Base-by-base conservation (phyloP, 2,329 filamentous ascomycete species). In the Gaeumannomyces tritici region DNA sequence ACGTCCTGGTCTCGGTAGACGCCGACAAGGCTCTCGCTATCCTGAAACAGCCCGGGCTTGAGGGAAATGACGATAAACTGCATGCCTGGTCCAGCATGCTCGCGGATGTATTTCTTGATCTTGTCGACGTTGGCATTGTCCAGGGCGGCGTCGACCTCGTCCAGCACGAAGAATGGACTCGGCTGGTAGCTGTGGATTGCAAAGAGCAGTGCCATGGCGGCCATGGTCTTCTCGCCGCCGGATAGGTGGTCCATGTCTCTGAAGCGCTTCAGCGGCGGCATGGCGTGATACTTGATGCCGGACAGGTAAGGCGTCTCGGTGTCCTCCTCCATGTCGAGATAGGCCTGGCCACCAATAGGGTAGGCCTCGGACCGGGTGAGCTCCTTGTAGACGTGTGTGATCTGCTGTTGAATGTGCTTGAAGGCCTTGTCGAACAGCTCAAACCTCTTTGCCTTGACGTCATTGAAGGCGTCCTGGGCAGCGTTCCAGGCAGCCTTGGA, bases 161-260 rank as follows among this genome's bases (percentile, higher is more conserved):
- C 95, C 9, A 99, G 85, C 42, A 99, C 95, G 74, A 99, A 99
- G 80, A 99, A 99, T 0, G 96, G 95, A 64, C 86, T 91, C 0
- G 95, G 93, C 73, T 97, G 93, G 78, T 93, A 99, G 64, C 89
- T 93, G 79, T 99, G 95, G 63, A 99, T 93, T 27, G 95, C 95
- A 73, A 99, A 99, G 5, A 99, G 83, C 55, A 99, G 82, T n/a
- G 95, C 95, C 54, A 99, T 80, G 18, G 95, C 95, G 1, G 95
- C 95, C 88, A 99, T 99, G 0, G 95, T 99, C 81, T 99, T 99
- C 77, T 99, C 95, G 62, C 95, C 95, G 70, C 95, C 95, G 1
- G 91, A 96, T 12, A 99, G 80, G 73, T 97, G 95, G 75, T 99
- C 95, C 95, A 99, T 99, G 74, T 99, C 96, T 69, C 95, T 86